Evolutionary conservation across 2,329 filamentous ascomycete genomes (phyloP).

Genomic region (Xylogone sp.): DNA sequence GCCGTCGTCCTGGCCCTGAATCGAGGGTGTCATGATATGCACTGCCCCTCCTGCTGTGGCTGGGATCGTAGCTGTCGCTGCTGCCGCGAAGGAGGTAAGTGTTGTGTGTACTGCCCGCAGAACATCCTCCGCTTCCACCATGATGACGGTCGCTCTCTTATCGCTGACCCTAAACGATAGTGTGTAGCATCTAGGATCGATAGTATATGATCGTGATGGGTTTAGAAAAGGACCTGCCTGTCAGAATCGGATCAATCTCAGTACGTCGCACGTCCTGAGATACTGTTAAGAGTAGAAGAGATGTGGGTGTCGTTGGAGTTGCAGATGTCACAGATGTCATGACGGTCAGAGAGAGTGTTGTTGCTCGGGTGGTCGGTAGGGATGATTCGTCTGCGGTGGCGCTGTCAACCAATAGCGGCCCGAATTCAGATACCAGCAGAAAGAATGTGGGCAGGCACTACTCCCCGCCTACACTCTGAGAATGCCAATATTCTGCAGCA

Average conservation of each 20-base stretch:
- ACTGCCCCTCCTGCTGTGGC: neutral
- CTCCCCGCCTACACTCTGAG: neutral
- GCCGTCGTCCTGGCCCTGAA: neutral
- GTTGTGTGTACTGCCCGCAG: conserved; percentile 17
- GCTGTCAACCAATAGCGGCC: neutral
- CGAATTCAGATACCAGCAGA: neutral
- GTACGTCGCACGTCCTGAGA: neutral
- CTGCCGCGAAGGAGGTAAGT: conserved; percentile 16
- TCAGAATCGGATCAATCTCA: neutral
- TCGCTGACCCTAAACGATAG: conserved; percentile 2
- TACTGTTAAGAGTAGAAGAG: neutral
- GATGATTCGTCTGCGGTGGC: neutral
- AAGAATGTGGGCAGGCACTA: neutral
- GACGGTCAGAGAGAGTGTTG: neutral
- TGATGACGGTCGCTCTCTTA: conserved; percentile 8
- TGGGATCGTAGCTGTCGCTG: conserved; percentile 5
- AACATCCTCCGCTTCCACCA: conserved; percentile 13
- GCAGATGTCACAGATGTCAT: neutral
- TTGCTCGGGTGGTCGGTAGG: neutral
- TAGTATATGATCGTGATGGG: neutral
- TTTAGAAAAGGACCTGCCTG: neutral
- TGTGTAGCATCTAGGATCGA: neutral
- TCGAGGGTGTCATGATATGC: neutral
- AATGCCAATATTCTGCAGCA: neutral
- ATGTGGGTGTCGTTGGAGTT: neutral